Conservation (phyloP, 2,329 filamentous ascomycete genomes). For the Hypoxylon sp. region DNA sequence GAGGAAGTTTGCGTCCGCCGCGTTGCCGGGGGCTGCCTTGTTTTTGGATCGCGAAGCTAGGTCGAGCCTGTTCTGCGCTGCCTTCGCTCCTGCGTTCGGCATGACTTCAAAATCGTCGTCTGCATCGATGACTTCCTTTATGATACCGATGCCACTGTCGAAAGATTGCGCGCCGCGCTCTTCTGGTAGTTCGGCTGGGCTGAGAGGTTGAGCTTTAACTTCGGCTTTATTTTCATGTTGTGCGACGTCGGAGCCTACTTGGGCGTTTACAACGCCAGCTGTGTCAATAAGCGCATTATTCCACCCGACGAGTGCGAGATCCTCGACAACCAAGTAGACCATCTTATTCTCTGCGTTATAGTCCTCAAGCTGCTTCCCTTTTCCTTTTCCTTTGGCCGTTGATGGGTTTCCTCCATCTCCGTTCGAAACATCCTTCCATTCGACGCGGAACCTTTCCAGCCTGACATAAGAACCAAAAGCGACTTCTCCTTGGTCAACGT, state of each 20-base stretch:
- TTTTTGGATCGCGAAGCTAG: constrained; percentile 25
- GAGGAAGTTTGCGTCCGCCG: constrained; percentile 27
- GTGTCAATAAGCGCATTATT: constrained; percentile 59
- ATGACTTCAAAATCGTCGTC: constrained; percentile 61
- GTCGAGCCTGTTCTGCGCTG: constrained; percentile 43
- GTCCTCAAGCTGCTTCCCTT: constrained; percentile 22
- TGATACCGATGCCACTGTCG: constrained; percentile 21
- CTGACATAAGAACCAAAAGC: constrained; percentile 65
- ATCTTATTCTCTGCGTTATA: constrained; percentile 47
- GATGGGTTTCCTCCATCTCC: constrained; percentile 14
- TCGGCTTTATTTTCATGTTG: constrained; percentile 8
- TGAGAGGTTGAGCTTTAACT: background rate
- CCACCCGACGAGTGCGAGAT: constrained; percentile 65
- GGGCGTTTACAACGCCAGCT: constrained; percentile 29
- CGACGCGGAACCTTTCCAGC: constrained; percentile 60
- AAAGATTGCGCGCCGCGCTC: constrained; percentile 7
- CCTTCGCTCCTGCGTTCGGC: constrained; percentile 48
- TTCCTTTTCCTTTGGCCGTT: constrained; percentile 27
- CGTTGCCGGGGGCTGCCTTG: constrained; percentile 29
- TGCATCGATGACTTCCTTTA: constrained; percentile 45
- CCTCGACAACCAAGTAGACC: constrained; percentile 64
- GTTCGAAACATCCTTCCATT: constrained; percentile 44
- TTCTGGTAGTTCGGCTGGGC: background rate
- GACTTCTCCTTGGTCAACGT: constrained; percentile 64
- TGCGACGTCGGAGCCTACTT: background rate